A percentile compares a stretch with the other conserved stretches of the same genome.
These are phyloP conservation scores for Mariannaea sp. DNA, from an alignment of 2,329 filamentous ascomycete species.

Conservation along the genomic window DNA sequence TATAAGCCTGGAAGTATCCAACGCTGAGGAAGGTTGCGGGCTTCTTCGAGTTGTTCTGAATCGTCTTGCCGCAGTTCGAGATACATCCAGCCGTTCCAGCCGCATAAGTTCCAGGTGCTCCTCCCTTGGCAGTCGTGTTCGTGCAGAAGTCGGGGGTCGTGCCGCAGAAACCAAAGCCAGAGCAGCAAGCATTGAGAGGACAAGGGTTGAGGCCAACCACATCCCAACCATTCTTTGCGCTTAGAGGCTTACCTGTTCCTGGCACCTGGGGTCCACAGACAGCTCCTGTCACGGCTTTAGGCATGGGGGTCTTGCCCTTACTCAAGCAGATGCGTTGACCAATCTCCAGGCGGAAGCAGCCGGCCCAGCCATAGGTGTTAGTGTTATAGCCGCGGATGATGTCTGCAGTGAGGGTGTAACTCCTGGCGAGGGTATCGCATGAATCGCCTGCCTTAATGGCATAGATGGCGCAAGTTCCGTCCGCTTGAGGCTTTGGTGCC, in stretches of 20 bases:
- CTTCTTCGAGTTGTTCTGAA: constrained; percentile 36
- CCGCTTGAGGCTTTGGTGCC: constrained; percentile 40
- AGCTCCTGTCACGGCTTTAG: constrained; percentile 36
- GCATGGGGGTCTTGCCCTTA: constrained; percentile 42
- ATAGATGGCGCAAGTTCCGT: constrained; percentile 45
- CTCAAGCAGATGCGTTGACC: constrained; percentile 43
- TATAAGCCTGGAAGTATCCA: constrained; percentile 44
- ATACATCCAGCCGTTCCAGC: constrained; percentile 37
- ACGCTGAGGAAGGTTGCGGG: constrained; percentile 37
- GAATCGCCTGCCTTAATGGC: constrained; percentile 39
- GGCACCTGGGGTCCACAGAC: constrained; percentile 44
- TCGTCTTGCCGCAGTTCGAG: constrained; percentile 42
- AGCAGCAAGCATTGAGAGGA: constrained; percentile 49
- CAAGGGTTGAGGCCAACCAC: constrained; percentile 52
- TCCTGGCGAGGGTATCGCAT: constrained; percentile 40
- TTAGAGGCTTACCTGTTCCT: constrained; percentile 33
- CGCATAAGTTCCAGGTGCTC: constrained; percentile 36
- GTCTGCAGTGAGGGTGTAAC: constrained; percentile 42
- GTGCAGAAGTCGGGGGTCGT: constrained; percentile 50
- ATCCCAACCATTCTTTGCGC: constrained; percentile 36
- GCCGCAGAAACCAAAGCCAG: constrained; percentile 52
- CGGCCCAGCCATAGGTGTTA: constrained; percentile 46
- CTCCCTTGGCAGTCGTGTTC: constrained; percentile 36
- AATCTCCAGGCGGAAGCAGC: constrained; percentile 38
- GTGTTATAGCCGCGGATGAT: constrained; percentile 47